phyloP scores from a whole-genome alignment of 1,284 basidiomycete species.

The Neonothopanus nambi region DNA sequence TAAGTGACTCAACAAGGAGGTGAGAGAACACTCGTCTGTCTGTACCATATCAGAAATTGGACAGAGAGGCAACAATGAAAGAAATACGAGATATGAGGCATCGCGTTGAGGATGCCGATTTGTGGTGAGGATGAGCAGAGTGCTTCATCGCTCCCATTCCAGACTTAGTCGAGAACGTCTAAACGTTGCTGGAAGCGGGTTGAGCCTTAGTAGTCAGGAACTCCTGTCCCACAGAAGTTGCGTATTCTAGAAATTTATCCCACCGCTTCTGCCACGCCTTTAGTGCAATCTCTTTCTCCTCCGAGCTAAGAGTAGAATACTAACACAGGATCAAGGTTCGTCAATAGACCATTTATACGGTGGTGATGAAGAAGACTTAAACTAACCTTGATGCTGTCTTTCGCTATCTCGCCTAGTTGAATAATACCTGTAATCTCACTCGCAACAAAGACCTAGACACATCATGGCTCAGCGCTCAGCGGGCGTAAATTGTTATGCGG shows the following conservation, averaged over 20 bases:
- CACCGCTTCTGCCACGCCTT: constrained; percentile 54
- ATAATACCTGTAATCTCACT: constrained; percentile 65
- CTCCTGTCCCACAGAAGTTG: constrained; percentile 25
- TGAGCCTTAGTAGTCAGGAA: not conserved
- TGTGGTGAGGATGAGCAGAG: too few species aligned
- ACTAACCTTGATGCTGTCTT: constrained; percentile 63
- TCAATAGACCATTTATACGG: constrained; percentile 1
- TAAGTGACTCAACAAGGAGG: too few species aligned
- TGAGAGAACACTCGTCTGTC: too few species aligned
- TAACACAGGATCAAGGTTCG: constrained; percentile 28
- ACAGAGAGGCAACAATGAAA: too few species aligned
- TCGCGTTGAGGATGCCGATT: too few species aligned
- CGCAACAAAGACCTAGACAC: constrained; percentile 56
- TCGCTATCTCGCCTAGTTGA: constrained; percentile 59
- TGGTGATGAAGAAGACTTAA: not conserved
- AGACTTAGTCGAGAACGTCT: too few species aligned
- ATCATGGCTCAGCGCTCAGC: not conserved
- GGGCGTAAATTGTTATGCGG: not conserved
- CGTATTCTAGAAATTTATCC: constrained; percentile 48
- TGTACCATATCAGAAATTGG: too few species aligned
- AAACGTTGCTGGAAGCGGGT: too few species aligned
- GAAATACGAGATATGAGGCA: too few species aligned
- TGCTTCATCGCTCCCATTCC: too few species aligned
- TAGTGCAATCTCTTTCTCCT: constrained; percentile 49
- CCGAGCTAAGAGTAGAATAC: constrained; percentile 52